phyloP scores from a whole-genome alignment of 108 stramenopile species.

The Fragilariopsis cylindrus region DNA sequence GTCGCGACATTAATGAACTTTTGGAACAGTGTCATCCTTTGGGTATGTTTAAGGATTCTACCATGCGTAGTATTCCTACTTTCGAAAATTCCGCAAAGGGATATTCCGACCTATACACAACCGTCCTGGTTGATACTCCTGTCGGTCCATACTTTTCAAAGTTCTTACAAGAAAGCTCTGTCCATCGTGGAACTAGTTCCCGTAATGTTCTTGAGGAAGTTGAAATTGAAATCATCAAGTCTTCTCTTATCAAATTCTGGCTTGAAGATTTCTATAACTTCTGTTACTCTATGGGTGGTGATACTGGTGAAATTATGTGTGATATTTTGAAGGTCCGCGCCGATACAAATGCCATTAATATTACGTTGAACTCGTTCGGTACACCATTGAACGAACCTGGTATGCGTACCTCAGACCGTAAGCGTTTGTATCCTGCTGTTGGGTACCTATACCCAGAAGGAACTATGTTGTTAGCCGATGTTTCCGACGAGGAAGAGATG shows the following conservation, averaged over 20 bases:
- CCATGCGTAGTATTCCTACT: slow-evolving; percentile 96
- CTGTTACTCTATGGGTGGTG: slow-evolving; percentile 87
- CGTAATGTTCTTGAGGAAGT: slow-evolving; percentile 96
- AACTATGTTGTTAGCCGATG: slow-evolving; percentile 89
- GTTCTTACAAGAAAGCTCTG: slow-evolving; percentile 84
- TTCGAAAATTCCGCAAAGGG: slow-evolving; percentile 93
- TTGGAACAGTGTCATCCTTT: slow-evolving; percentile 98
- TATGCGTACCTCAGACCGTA: slow-evolving; percentile 94
- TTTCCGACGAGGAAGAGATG: slow-evolving; percentile 88
- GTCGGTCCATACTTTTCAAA: slow-evolving; percentile 95
- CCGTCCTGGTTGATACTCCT: slow-evolving; percentile 98
- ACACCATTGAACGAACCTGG: slow-evolving; percentile 93
- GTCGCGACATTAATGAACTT: slow-evolving; percentile 95
- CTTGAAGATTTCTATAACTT: slow-evolving; percentile 95
- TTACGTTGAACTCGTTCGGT: slow-evolving; percentile 98
- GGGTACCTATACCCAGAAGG: slow-evolving; percentile 97
- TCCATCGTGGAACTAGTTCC: slow-evolving; percentile 52
- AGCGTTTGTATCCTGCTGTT: slow-evolving; percentile 94
- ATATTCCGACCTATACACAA: slow-evolving; percentile 97
- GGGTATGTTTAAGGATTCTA: slow-evolving; percentile 97
- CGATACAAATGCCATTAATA: slow-evolving; percentile 97
- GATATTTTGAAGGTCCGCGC: slow-evolving; percentile 94
- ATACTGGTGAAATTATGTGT: slow-evolving; percentile 94
- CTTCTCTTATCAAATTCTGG: slow-evolving; percentile 97
- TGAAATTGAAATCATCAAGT: slow-evolving; percentile 98